Evolutionary conservation across 2,329 filamentous ascomycete species (phyloP).

Genomic region (Aaosphaeria arxii): DNA sequence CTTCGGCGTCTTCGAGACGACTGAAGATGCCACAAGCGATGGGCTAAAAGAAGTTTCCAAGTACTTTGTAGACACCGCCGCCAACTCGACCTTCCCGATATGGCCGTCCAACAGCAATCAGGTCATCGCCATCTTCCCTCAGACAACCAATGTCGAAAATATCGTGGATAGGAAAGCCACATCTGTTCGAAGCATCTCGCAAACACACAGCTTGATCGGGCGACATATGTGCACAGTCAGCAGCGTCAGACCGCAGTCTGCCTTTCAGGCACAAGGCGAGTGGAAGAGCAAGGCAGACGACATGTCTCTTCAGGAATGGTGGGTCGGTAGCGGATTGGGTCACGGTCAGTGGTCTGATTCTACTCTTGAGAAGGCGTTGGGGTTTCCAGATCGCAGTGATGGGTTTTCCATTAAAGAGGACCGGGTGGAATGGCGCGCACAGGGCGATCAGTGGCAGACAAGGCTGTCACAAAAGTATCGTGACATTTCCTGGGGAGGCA

Average conservation of each 20-base stretch:
- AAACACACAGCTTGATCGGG: neutral
- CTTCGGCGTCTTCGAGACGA: neutral
- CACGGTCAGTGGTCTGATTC: conserved; percentile 1
- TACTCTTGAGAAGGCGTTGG: neutral
- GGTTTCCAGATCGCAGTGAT: neutral
- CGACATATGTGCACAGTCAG: neutral
- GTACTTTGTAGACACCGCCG: neutral
- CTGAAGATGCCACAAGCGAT: neutral
- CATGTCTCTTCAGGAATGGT: too few species aligned
- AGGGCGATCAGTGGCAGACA: neutral
- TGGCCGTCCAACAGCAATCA: neutral
- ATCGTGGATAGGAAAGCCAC: neutral
- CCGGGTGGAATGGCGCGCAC: neutral
- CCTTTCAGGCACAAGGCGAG: too few species aligned
- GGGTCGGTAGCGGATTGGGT: neutral
- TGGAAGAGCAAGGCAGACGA: too few species aligned
- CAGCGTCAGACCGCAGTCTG: too few species aligned
- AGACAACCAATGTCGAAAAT: neutral
- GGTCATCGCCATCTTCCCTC: neutral
- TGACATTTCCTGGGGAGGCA: neutral
- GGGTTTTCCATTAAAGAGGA: neutral
- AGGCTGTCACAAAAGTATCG: neutral
- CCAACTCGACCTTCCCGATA: neutral
- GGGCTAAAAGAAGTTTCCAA: neutral
- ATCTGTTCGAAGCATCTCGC: neutral